A percentile compares a stretch with the other conserved stretches of the same genome.
These are phyloP conservation scores for Torulaspora quercuum DNA, from an alignment of 805 yeast species.

Conservation along the genomic window DNA sequence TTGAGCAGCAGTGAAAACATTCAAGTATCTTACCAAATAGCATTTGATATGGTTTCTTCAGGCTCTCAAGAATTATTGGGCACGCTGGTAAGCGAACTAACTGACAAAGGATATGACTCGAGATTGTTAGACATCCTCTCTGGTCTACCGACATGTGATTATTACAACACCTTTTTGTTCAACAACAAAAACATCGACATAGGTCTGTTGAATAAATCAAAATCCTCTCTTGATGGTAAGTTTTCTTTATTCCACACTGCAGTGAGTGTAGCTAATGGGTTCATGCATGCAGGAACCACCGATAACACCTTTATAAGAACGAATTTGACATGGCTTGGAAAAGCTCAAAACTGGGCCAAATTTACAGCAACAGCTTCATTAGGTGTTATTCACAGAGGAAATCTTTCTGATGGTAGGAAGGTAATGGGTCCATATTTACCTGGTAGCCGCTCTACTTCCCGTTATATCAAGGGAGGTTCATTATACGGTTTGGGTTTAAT, in stretches of 20 bases:
- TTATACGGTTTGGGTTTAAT: conserved; percentile 88
- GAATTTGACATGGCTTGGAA: conserved; percentile 92
- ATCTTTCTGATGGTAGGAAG: conserved; percentile 82
- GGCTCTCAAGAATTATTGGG: conserved; percentile 87
- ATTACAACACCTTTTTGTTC: conserved; percentile 80
- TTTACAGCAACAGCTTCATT: conserved; percentile 96
- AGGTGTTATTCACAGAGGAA: conserved; percentile 96
- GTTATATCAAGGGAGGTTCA: conserved; percentile 94
- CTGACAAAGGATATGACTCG: conserved; percentile 31
- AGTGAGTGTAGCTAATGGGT: conserved; percentile 89
- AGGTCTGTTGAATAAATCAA: conserved; percentile 75
- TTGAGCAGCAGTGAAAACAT: conserved; percentile 44
- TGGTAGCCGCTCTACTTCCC: conserved; percentile 60
- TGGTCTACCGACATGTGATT: conserved; percentile 93
- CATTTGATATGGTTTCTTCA: conserved; percentile 87
- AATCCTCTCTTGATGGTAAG: conserved; percentile 80
- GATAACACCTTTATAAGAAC: conserved; percentile 88
- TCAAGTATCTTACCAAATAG: conserved; percentile 82
- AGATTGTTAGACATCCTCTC: conserved; percentile 68
- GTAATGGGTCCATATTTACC: conserved; percentile 90
- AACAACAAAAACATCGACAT: conserved; percentile 86
- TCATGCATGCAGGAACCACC: conserved; percentile 94
- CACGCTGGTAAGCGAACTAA: conserved; percentile 45
- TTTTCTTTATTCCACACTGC: conserved; percentile 94
- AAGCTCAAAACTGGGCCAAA: conserved; percentile 98